Conservation (phyloP, 2,329 filamentous ascomycete species). For the Fusarium pseudoanthophilum region DNA sequence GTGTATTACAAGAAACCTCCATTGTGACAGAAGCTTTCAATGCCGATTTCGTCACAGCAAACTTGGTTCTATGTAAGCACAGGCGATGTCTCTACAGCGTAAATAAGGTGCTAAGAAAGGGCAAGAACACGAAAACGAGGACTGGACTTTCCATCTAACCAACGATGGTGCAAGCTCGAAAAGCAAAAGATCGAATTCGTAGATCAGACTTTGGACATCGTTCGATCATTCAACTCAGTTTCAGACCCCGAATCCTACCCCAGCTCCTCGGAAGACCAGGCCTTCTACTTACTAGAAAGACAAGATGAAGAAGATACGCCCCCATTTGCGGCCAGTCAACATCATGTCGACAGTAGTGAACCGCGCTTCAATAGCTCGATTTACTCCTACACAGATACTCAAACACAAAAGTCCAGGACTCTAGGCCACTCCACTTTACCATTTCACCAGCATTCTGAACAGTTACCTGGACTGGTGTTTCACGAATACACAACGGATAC, state of each 20-base stretch:
- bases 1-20: background rate
- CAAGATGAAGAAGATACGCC: background rate
- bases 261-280: background rate
- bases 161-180: background rate
- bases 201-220: background rate
- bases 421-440: too few relatives aligned
- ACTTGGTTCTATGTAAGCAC: background rate
- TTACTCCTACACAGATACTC: background rate
- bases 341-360: too few relatives aligned
- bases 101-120: background rate
- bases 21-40: background rate
- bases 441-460: background rate
- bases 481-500: background rate
- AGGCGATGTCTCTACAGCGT: too few relatives aligned
- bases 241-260: background rate
- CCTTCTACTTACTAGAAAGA: background rate
- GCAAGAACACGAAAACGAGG: background rate
- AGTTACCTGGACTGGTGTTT: accelerated
- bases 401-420: too few relatives aligned
- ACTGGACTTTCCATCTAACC: background rate
- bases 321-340: accelerated
- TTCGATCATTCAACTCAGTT: background rate
- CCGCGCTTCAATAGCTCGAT: background rate
- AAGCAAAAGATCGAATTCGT: background rate
- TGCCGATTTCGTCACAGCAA: background rate